Evolutionary conservation across 176 grass and related monocot species (phyloP).

Genomic region (Oropetium thomaeum): DNA sequence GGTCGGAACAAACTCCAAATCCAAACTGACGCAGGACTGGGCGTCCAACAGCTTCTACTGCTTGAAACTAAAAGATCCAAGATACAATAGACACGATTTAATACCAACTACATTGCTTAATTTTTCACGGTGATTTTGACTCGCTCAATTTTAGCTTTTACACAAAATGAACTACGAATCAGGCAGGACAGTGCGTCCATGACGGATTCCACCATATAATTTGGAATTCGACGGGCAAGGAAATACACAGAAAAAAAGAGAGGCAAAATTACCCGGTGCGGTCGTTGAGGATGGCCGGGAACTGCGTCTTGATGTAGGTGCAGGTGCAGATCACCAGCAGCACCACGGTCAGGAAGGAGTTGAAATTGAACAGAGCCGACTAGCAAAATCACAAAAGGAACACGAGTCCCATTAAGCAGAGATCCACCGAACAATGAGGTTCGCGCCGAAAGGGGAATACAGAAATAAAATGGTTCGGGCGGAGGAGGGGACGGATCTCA

Average conservation of each 20-base stretch:
- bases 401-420: background rate
- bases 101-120: background rate
- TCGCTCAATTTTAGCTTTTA: background rate
- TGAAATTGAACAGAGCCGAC: conserved; percentile 96
- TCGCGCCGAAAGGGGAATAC: background rate
- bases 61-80: conserved; percentile 2
- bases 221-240: background rate
- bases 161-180: background rate
- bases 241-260: background rate
- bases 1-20: background rate
- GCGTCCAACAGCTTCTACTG: background rate
- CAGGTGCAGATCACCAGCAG: conserved; percentile 94
- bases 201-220: background rate
- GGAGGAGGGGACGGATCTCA: background rate
- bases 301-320: conserved; percentile 94
- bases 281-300: conserved; percentile 75
- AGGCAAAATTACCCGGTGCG: conserved; percentile 43
- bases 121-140: background rate
- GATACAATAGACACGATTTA: background rate
- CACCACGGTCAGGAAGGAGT: conserved; percentile 88
- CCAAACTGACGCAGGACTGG: background rate
- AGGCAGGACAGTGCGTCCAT: background rate
- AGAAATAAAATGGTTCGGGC: background rate
- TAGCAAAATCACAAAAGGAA: conserved; percentile 14
- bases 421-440: background rate